Conservation (phyloP, 495 filamentous ascomycete genomes). For the Talaromyces stipitatus region DNA sequence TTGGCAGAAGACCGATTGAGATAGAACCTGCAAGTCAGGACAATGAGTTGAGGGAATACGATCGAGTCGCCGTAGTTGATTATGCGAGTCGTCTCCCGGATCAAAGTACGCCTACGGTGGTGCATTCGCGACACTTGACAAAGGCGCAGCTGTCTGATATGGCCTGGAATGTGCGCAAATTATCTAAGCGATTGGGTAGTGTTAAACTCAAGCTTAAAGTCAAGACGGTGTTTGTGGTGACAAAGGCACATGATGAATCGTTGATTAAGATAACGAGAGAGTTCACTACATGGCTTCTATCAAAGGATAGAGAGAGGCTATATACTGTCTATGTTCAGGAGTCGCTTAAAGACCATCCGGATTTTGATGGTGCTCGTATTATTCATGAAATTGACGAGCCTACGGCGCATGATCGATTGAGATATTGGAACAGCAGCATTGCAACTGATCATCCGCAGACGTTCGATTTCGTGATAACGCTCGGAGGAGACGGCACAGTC, state of each 20-base stretch:
- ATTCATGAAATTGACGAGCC: conserved; percentile 41
- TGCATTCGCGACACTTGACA: conserved; percentile 64
- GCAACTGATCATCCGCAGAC: conserved; percentile 70
- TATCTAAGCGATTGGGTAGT: conserved; percentile 76
- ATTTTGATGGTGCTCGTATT: conserved; percentile 62
- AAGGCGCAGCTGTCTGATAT: conserved; percentile 92
- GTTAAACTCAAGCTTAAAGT: conserved; percentile 73
- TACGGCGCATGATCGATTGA: conserved; percentile 50
- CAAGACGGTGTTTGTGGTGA: conserved; percentile 77
- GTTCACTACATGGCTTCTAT: conserved; percentile 79
- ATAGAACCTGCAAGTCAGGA: conserved; percentile 18
- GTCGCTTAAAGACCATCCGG: conserved; percentile 56
- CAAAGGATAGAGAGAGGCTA: conserved; percentile 53
- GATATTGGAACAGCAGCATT: conserved; percentile 76
- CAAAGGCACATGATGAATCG: conserved; percentile 77
- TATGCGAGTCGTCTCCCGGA: conserved; percentile 14
- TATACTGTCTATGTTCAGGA: conserved; percentile 79
- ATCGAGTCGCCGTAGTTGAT: conserved; percentile 11
- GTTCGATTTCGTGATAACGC: conserved; percentile 88
- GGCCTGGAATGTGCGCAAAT: conserved; percentile 88
- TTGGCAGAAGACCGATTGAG: conserved; percentile 3
- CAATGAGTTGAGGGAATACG: conserved; percentile 19
- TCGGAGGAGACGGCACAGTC: conserved; percentile 96
- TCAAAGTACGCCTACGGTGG: conserved; percentile 21
- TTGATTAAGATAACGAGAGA: conserved; percentile 74